A percentile compares a stretch with the other conserved stretches of the same genome.
These are phyloP conservation scores for Amanita jacksonii DNA, from an alignment of 768 basidiomycete species.

Conservation along the genomic window DNA sequence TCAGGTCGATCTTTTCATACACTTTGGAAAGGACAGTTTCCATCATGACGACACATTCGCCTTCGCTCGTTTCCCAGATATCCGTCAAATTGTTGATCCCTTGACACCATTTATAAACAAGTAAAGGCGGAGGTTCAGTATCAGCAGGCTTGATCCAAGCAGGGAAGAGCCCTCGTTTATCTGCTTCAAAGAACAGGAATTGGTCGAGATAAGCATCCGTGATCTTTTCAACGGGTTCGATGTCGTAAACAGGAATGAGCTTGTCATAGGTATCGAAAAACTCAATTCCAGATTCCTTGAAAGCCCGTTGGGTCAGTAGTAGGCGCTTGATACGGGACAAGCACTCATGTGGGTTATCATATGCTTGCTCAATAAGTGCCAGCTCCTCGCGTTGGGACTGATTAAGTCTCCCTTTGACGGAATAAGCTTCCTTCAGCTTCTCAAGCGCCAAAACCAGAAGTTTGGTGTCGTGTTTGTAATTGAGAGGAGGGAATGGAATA, in stretches of 20 bases:
- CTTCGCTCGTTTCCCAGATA: conserved; percentile 97
- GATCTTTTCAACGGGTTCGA: conserved; percentile 99
- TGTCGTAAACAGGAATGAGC: conserved; percentile 97
- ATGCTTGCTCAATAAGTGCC: conserved; percentile 96
- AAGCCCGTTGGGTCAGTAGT: conserved; percentile 92
- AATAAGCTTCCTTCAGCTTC: conserved; percentile 98
- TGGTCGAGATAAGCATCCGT: conserved; percentile 99
- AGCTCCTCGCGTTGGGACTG: conserved; percentile 98
- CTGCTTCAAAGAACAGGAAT: conserved; percentile 97
- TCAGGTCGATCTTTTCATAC: conserved; percentile 98
- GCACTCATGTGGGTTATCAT: conserved; percentile 99
- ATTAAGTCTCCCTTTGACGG: conserved; percentile 91
- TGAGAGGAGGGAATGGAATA: conserved; percentile 97
- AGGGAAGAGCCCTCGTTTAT: conserved; percentile 96
- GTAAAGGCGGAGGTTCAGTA: conserved; percentile 91
- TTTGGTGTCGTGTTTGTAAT: conserved; percentile 99
- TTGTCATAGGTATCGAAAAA: conserved; percentile 98
- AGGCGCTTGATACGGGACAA: conserved; percentile 97
- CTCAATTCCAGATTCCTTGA: conserved; percentile 97
- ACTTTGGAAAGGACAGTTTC: conserved; percentile 97
- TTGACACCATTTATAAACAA: conserved; percentile 99
- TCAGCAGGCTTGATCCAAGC: conserved; percentile 99
- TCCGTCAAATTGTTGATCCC: conserved; percentile 98
- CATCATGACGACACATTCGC: conserved; percentile 98
- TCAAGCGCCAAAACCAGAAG: conserved; percentile 92